Evolutionary conservation across 2,329 filamentous ascomycete species (phyloP), one percentile per base, ranked within the genome.

Genomic region (Bipolaris gigantea): DNA sequence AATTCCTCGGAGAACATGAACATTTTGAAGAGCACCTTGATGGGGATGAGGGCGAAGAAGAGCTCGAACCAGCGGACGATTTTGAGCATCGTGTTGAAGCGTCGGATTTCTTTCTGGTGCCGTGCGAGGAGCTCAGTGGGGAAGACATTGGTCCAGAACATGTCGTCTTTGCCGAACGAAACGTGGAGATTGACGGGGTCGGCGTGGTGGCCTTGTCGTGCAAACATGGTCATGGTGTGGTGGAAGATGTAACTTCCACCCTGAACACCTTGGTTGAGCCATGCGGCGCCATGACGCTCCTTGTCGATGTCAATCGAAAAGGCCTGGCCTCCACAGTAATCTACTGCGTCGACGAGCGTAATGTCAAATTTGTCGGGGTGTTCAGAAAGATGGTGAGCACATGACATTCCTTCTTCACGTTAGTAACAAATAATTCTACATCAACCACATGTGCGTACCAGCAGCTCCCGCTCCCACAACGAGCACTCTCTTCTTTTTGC

Each of bases 1-100:
- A 91, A 92, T 50, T 89, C 86, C 9, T 83, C 79, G 51, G 80
- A 86, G 73, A 91, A 90, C 52, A 84, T 76, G 72, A 89, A 90
- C 46, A 90, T 71, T 51, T 83, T 83, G 62, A 90, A 78, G 69
- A 90, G 80, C 32, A 85, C 72, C 55, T 83, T 85, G 63, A 91
- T 85, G 0, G 77, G 85, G 1, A 88, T 66, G 2, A 88, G 70
- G 0, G 82, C 84, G 42, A 87, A 79, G 30, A 87, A 65, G 1
- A 85, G 68, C 75, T 86, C 81, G n/a, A 84, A 82, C 78, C 78
- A 82, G 43, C 83, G 80, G 10, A 86, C 78, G 16, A 86, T 73
- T 49, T 79, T 82, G 51, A 86, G 67, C 69, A 85, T 82, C 35
- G 69, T 77, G 18, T 76, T 77, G 61, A 86, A 82, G 32, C 79